Evolutionary conservation across 2,329 filamentous ascomycete genomes (phyloP), one percentile per base, ranked within the genome.

Genomic region (Phoma sp.): DNA sequence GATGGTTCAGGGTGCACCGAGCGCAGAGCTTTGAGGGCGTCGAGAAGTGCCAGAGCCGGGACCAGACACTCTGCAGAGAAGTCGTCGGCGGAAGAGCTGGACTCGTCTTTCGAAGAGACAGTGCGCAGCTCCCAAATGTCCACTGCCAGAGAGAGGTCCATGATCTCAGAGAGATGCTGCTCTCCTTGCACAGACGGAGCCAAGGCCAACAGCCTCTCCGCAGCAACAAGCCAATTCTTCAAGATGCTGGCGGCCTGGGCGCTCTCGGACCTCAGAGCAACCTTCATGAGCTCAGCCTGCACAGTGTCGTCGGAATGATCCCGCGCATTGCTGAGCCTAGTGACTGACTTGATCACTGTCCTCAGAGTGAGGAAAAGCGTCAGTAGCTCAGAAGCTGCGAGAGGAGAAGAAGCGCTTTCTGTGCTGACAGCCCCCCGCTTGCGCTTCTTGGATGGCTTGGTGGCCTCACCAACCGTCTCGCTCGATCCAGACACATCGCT

Each of bases 31-130:
- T 46, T 56, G 2, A 72, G 44, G 3, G 58, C 45, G 30, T 70
- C 59, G 30, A 66, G 59, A 11, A 75, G 66, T 11, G 53, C 52
- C 7, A 73, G 55, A 4, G 63, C 60, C 10, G 73, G 66, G 3
- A 75, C 55, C 14, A 77, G 64, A 51, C 74, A 76, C 36, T 75
- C 66, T n/a, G 60, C 63, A 10, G 71, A 71, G 52, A 76, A 77
- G n/a, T 70, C 65, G 24, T 74, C 69, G 1, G 66, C 63, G 13
- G 71, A 72, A 13, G 65, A 64, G 22, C 62, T 66, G 18, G 65
- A 61, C 23, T 66, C 61, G 42, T 71, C 70, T 14, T 58, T 55
- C 6, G 59, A 23, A 13, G 73, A 67, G 5, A 66, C 48, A 4
- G 58, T 62, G 2, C 74, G 69, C 33, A 71, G 49, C 8, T 75